Percentiles rank a stretch among this genome's conserved stretches.
Evolutionary conservation across 148 eudicot species (phyloP).

Genomic region (Heliosperma pusillum): DNA sequence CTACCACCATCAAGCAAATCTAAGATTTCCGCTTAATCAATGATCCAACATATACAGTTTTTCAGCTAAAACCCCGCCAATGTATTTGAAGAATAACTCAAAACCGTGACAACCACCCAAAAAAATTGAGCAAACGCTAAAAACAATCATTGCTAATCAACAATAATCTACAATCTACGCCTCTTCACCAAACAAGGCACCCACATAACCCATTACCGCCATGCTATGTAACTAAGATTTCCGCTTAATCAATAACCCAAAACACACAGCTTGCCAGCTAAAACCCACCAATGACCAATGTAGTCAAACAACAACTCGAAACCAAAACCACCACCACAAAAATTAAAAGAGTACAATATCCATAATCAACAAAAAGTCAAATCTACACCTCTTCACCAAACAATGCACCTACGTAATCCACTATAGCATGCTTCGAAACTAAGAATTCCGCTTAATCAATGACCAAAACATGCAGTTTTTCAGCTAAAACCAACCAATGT

Average conservation of each 20-base stretch:
- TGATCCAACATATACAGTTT: neutral
- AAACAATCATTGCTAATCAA: no score
- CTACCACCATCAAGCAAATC: neutral
- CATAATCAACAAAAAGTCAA: neutral
- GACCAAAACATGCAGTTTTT: neutral
- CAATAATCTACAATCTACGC: neutral
- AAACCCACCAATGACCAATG: neutral
- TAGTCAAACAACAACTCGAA: neutral
- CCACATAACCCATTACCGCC: neutral
- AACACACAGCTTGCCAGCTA: neutral
- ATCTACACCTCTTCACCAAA: neutral
- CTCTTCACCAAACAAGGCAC: neutral
- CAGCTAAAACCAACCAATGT: neutral
- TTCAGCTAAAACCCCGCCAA: neutral
- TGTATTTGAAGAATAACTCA: neutral
- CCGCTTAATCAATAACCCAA: neutral
- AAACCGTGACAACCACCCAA: neutral
- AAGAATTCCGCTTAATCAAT: neutral
- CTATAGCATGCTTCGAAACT: neutral
- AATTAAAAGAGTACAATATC: neutral
- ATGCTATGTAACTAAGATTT: neutral
- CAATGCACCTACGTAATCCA: neutral
- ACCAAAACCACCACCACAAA: neutral
- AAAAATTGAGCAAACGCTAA: neutral
- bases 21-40: neutral